These are phyloP conservation scores for Fusarium gaditjirri DNA, from an alignment of 2,329 filamentous ascomycete genomes.

Conservation along the genomic window DNA sequence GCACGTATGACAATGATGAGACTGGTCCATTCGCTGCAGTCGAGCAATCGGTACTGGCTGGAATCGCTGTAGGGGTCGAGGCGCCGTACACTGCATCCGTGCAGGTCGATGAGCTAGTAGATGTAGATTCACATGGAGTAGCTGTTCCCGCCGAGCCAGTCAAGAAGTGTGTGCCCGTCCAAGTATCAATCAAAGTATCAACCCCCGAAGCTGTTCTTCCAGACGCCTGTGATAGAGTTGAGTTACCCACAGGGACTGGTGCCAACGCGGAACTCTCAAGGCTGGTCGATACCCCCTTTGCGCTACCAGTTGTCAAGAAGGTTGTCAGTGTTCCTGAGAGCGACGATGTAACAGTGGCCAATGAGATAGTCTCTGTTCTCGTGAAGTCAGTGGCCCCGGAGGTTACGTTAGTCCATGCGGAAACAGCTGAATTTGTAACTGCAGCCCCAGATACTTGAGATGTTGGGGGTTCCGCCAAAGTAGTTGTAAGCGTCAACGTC, in stretches of 20 bases:
- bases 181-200: constrained; percentile 6
- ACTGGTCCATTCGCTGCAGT: not conserved
- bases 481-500: constrained; percentile 5
- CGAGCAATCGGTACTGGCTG: constrained; percentile 27
- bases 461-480: constrained; percentile 8
- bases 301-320: constrained; percentile 1
- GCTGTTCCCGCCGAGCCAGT: not conserved
- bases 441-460: constrained; percentile 30
- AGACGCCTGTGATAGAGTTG: constrained; percentile 22
- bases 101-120: constrained; percentile 25
- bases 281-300: constrained; percentile 19
- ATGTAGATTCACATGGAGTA: constrained; percentile 25
- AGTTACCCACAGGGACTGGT: constrained; percentile 25
- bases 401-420: constrained; percentile 33
- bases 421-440: constrained; percentile 13
- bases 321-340: not conserved
- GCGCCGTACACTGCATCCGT: constrained; percentile 12
- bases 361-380: constrained; percentile 13
- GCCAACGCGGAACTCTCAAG: constrained; percentile 9
- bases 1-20: constrained; percentile 19
- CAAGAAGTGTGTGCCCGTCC: constrained; percentile 15
- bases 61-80: not conserved
- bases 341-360: not conserved
- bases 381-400: constrained; percentile 11
- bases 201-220: constrained; percentile 9